Conservation (phyloP, 495 filamentous ascomycete species). For the Podospora sp. region DNA sequence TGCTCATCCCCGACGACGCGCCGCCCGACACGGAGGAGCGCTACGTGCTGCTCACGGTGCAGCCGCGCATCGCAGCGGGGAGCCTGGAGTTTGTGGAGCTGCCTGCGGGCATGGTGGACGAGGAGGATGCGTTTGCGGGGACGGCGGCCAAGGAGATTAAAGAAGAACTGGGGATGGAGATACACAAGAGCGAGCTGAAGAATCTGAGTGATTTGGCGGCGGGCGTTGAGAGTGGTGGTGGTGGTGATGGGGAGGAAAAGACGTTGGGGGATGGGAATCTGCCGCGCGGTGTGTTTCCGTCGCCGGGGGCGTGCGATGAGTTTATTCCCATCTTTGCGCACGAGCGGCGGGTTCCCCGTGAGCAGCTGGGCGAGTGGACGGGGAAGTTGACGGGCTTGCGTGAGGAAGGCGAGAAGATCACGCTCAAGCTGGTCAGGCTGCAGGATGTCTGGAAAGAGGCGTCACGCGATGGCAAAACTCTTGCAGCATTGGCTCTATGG, state of each 20-base stretch:
- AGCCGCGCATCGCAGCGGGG: conserved; percentile 79
- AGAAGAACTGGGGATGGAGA: conserved; percentile 74
- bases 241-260: conserved; percentile 31
- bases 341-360: conserved; percentile 66
- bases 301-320: conserved; percentile 82
- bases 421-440: conserved; percentile 68
- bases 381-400: conserved; percentile 79
- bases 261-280: conserved; percentile 49
- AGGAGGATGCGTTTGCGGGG: conserved; percentile 72
- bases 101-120: conserved; percentile 69
- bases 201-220: conserved; percentile 68
- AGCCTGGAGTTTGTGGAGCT: conserved; percentile 60
- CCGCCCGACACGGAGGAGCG: conserved; percentile 45
- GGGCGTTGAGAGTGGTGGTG: conserved; percentile 42
- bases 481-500: conserved; percentile 78
- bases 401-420: conserved; percentile 82
- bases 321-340: conserved; percentile 77
- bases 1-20: conserved; percentile 71
- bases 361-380: conserved; percentile 66
- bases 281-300: conserved; percentile 71
- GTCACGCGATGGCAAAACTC: conserved; percentile 74
- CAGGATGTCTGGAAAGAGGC: conserved; percentile 77
- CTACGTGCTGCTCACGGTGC: conserved; percentile 76
- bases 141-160: conserved; percentile 79
- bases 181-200: conserved; percentile 41